A percentile compares a stretch with the other conserved stretches of the same genome.
Conservation (phyloP, 352 stramenopile genomes). For the Nothophytophthora sp. region DNA sequence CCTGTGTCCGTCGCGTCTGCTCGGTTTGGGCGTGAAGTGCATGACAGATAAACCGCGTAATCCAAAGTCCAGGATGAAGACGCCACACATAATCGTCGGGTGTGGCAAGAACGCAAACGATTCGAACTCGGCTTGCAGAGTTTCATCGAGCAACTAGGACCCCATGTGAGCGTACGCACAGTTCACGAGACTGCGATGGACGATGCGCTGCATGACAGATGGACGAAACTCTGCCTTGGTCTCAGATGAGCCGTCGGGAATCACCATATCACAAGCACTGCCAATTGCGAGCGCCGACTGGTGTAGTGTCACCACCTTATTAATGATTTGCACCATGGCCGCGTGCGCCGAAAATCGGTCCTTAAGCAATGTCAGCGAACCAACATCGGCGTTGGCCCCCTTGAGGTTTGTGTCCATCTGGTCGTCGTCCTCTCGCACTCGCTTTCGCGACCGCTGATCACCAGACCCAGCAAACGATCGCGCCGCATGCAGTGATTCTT, state of each 20-base stretch:
- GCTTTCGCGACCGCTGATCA: not conserved
- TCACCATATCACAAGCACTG: too few species aligned
- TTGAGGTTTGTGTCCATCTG: too few species aligned
- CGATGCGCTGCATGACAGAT: not conserved
- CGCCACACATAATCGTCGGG: slow-evolving; percentile 2
- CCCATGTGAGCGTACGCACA: slow-evolving; percentile 9
- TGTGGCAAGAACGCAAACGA: slow-evolving; percentile 7
- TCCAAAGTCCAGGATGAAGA: slow-evolving; percentile 4
- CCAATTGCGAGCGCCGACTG: not conserved
- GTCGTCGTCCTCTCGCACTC: not conserved
- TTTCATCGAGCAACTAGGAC: not conserved
- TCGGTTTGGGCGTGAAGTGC: slow-evolving; percentile 5
- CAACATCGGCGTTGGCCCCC: not conserved
- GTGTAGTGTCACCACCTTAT: not conserved
- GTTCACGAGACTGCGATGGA: slow-evolving; percentile 1
- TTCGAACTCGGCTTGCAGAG: slow-evolving; percentile 1
- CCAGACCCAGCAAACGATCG: too few species aligned
- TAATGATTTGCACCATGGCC: slow-evolving; percentile 1
- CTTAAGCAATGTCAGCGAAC: not conserved
- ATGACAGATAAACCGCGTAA: not conserved
- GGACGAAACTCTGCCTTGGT: slow-evolving; percentile 1
- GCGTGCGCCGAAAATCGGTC: not conserved
- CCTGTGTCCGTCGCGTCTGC: not conserved
- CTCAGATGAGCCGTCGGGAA: not conserved
- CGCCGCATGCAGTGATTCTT: not conserved